Evolutionary conservation across 2,329 filamentous ascomycete genomes (phyloP), one percentile per base, ranked within the genome.

Genomic region (Paracoccidioides lutzii): DNA sequence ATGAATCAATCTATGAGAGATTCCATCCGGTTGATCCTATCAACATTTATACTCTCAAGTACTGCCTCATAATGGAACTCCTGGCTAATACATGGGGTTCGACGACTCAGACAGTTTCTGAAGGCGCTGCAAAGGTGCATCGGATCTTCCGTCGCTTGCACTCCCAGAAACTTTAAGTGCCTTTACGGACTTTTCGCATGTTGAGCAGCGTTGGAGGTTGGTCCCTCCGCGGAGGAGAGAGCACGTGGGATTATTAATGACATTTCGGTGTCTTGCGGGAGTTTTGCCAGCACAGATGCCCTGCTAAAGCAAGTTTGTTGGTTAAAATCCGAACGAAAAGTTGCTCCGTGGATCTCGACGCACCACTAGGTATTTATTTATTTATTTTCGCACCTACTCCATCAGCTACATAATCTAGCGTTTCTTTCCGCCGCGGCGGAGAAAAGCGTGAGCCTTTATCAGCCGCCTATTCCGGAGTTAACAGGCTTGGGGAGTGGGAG

Each of bases 21-120:
- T 60, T 79, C 77, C 3, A 79, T 67, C 0, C 73, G 69, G 22
- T 68, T 72, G 3, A 79, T 66, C 2, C 76, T 70, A 58, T 76
- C 73, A 0, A 70, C 65, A 3, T 76, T 46, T 22, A 5, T 40
- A 28, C 51, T 52, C 28, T 9, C 10, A 8, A 32, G 8, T 4
- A 56, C 22, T 4, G 49, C n/a, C 35, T 71, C 68, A 35, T 77
- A 71, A 1, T 68, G 67, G 30, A 72, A 72, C 52, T 79, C 76
- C 58, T 81, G 78, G 57, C 75, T 71, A 35, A 78, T 61, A 55
- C 78, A 70, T 43, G 40, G 37, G 3, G 60, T 62, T 6, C 63
- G 55, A 10, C 66, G 65, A 37, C 67, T 59, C 35, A 69, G 38
- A 59, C 56, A 9, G 57, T 37, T 33, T 60, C 55, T 3, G 52